Evolutionary conservation across 441 rosid genomes (phyloP).

Genomic region (Populus trichocarpa): DNA sequence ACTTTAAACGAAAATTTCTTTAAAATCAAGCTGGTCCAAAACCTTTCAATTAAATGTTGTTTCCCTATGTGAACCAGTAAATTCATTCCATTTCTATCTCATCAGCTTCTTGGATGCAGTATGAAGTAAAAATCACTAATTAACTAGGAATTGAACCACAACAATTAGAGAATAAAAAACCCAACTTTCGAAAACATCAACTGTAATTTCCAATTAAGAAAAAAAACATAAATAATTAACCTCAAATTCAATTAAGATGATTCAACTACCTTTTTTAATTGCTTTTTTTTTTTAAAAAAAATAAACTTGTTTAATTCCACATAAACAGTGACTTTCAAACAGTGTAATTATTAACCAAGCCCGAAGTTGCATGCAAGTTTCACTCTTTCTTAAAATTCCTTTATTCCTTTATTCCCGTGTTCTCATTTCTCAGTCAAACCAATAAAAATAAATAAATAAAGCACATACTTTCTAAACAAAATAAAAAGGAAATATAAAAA

Average conservation of each 20-base stretch:
- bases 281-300: neutral
- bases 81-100: neutral
- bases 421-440: slow-evolving; percentile 20
- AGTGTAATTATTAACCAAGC: neutral
- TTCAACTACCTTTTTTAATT: neutral
- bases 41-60: neutral
- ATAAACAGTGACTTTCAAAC: neutral
- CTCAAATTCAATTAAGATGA: neutral
- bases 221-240: neutral
- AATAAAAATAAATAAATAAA: neutral
- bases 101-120: neutral
- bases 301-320: neutral
- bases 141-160: neutral
- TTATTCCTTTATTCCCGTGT: neutral
- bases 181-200: too few species aligned
- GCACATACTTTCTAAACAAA: neutral
- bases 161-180: neutral
- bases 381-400: neutral
- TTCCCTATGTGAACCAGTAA: neutral
- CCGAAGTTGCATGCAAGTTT: neutral
- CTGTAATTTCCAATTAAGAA: neutral
- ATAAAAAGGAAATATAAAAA: neutral
- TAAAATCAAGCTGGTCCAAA: neutral
- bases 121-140: neutral
- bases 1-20: too few species aligned